Evolutionary conservation across 441 rosid genomes (phyloP).

Genomic region (Gossypium davidsonii): DNA sequence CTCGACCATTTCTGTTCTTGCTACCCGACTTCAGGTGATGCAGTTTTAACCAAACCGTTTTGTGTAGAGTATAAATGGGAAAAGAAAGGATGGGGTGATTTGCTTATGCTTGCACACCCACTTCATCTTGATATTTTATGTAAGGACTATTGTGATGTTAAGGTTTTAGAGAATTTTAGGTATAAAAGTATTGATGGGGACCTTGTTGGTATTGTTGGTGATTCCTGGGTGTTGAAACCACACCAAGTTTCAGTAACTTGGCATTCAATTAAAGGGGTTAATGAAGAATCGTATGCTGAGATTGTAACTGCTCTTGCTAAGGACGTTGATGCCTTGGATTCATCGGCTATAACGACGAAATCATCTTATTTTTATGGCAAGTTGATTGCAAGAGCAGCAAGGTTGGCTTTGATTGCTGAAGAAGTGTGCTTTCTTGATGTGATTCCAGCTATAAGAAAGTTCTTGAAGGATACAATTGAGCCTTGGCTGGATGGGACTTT

Average conservation of each 20-base stretch:
- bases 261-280: constrained; percentile 71
- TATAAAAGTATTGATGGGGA: constrained; percentile 80
- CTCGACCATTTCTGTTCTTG: constrained; percentile 79
- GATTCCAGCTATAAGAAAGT: constrained; percentile 51
- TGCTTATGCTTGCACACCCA: constrained; percentile 93
- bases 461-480: constrained; percentile 64
- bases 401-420: constrained; percentile 82
- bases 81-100: constrained; percentile 83
- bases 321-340: constrained; percentile 54
- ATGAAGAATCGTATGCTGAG: constrained; percentile 45
- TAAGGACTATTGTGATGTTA: constrained; percentile 27
- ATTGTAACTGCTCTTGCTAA: constrained; percentile 54
- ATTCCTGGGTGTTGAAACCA: constrained; percentile 66
- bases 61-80: constrained; percentile 76
- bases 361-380: constrained; percentile 82
- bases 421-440: constrained; percentile 63
- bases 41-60: constrained; percentile 57
- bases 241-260: constrained; percentile 71
- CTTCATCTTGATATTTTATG: constrained; percentile 64
- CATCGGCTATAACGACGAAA: constrained; percentile 42
- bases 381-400: constrained; percentile 77
- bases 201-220: constrained; percentile 76
- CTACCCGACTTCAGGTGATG: constrained; percentile 76
- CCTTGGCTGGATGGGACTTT: constrained; percentile 89
- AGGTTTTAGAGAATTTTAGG: constrained; percentile 53